phyloP scores from a whole-genome alignment of 768 basidiomycete species.

The Tylopilus cervinicoccineus region DNA sequence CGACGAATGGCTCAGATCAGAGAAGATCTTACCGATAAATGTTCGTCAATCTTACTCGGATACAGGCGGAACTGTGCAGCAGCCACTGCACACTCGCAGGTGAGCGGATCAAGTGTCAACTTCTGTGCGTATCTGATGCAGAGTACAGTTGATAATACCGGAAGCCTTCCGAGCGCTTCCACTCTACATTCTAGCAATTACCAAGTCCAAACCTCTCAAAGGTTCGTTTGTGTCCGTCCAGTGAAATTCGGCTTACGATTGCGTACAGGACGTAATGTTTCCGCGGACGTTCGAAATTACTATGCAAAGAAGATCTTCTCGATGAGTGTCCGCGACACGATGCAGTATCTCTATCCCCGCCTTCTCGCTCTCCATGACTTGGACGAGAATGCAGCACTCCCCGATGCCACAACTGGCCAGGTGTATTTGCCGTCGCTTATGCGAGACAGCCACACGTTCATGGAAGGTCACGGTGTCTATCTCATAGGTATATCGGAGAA shows the following conservation, averaged over 20 bases:
- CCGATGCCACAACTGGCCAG: constrained; percentile 53
- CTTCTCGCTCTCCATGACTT: constrained; percentile 88
- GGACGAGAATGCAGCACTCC: constrained; percentile 63
- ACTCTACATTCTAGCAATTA: constrained; percentile 71
- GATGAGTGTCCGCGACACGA: constrained; percentile 61
- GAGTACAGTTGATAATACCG: constrained; percentile 79
- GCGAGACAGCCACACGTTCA: constrained; percentile 78
- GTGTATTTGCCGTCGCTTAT: constrained; percentile 72
- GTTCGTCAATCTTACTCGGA: constrained; percentile 74
- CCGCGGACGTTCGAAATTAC: constrained; percentile 91
- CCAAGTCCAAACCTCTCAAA: constrained; percentile 93
- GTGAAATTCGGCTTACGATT: constrained; percentile 5
- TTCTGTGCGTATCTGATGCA: constrained; percentile 6
- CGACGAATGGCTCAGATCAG: constrained; percentile 71
- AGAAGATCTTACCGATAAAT: constrained; percentile 80
- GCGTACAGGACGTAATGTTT: constrained; percentile 70
- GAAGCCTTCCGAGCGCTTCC: constrained; percentile 89
- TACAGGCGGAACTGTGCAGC: constrained; percentile 89
- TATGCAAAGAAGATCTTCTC: constrained; percentile 73
- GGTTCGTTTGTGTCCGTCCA: constrained; percentile 41
- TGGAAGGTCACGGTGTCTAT: constrained; percentile 92
- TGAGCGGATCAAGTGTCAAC: constrained; percentile 29
- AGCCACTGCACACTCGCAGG: constrained; percentile 74
- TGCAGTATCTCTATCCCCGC: constrained; percentile 84
- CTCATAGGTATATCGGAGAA: constrained; percentile 63